A percentile compares a stretch with the other conserved stretches of the same genome.
phyloP scores from a whole-genome alignment of 768 basidiomycete species.

The Pleurotus ostreatus region DNA sequence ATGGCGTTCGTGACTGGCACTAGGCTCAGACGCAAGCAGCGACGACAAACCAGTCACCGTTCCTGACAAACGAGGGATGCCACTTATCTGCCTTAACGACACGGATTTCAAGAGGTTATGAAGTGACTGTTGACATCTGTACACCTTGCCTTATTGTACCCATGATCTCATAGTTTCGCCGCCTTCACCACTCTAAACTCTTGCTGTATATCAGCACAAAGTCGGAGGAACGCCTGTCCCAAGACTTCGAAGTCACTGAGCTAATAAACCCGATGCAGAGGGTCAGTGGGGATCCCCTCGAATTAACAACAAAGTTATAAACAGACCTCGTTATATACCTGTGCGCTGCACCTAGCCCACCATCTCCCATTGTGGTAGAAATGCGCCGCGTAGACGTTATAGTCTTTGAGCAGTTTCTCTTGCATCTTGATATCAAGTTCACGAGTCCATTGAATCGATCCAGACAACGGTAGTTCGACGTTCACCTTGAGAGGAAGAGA shows the following conservation, averaged over 20 bases:
- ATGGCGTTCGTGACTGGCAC: no score
- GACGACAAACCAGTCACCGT: no score
- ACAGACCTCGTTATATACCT: constrained; percentile 43
- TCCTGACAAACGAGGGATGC: no score
- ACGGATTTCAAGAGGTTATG: no score
- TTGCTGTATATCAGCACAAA: constrained; percentile 10
- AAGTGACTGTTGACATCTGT: no score
- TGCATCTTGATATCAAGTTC: constrained; percentile 23
- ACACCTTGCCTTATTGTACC: no score
- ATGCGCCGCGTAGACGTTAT: constrained; percentile 30
- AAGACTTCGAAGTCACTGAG: constrained; percentile 12
- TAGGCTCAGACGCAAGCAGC: no score
- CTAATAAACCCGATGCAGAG: not conserved
- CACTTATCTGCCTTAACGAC: no score
- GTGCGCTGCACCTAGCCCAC: constrained; percentile 46
- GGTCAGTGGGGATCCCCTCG: not conserved
- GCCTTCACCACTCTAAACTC: not conserved
- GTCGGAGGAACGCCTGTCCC: constrained; percentile 6
- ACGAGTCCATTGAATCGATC: constrained; percentile 14
- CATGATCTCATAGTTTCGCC: no score
- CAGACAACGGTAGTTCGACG: constrained; percentile 38
- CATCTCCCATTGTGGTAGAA: constrained; percentile 36
- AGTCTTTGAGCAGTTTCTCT: constrained; percentile 25
- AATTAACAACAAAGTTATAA: not conserved
- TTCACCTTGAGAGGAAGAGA: constrained; percentile 26